phyloP scores from a whole-genome alignment of 2,329 filamentous ascomycete species.

The Pseudohalonectria lignicola region DNA sequence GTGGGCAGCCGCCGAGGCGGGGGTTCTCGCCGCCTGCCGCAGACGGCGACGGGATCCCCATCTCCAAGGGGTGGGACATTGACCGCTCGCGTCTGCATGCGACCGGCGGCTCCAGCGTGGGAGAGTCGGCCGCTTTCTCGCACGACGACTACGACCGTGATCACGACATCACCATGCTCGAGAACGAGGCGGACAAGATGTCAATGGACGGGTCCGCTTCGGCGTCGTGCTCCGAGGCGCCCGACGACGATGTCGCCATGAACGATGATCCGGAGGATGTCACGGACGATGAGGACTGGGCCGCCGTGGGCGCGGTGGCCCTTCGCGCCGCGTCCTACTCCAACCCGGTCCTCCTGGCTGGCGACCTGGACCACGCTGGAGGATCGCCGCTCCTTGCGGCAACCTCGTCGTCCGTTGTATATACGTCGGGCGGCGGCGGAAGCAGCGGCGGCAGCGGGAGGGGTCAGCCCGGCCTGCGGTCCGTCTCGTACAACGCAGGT shows the following conservation, averaged over 20 bases:
- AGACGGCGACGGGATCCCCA: conserved; percentile 44
- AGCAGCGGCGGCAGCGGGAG: conserved; percentile 21
- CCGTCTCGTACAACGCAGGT: conserved; percentile 37
- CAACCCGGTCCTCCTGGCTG: conserved; percentile 24
- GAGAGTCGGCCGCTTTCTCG: conserved; percentile 59
- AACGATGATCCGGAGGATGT: conserved; percentile 73
- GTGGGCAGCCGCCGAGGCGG: conserved; percentile 47
- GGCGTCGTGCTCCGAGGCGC: conserved; percentile 66
- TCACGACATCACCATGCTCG: conserved; percentile 56
- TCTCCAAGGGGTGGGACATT: conserved; percentile 28
- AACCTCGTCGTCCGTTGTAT: conserved; percentile 36
- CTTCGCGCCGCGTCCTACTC: conserved; percentile 59
- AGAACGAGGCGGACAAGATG: conserved; percentile 92
- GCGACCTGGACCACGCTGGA: neutral
- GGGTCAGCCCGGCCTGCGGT: conserved; percentile 26
- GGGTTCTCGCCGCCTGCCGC: conserved; percentile 25
- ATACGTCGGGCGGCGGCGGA: conserved; percentile 30
- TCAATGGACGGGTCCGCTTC: conserved; percentile 63
- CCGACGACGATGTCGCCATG: conserved; percentile 47
- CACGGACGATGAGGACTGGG: conserved; percentile 96
- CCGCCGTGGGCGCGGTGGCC: conserved; percentile 74
- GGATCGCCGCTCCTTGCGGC: no score
- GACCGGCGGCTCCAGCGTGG: conserved; percentile 49
- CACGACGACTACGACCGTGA: conserved; percentile 40
- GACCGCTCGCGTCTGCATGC: conserved; percentile 38